A percentile compares a stretch with the other conserved stretches of the same genome.
These are phyloP conservation scores for Calonectria multiphialidica DNA, from an alignment of 2,329 filamentous ascomycete species.

Conservation along the genomic window DNA sequence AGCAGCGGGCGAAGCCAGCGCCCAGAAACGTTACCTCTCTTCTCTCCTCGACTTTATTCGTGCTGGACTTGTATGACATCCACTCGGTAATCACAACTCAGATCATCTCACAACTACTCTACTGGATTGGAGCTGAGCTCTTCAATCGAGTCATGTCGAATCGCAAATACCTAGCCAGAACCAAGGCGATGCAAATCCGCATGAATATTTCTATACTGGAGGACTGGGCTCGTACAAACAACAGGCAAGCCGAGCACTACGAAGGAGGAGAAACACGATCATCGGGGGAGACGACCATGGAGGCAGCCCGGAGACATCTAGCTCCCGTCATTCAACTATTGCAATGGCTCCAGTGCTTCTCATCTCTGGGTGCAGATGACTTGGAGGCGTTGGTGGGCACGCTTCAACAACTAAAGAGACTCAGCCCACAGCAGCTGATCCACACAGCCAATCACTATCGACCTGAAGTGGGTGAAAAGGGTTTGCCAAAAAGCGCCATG, in stretches of 20 bases:
- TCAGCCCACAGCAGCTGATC: constrained; percentile 89
- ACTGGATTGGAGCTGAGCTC: constrained; percentile 95
- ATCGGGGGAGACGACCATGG: constrained; percentile 87
- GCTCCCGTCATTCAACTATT: constrained; percentile 92
- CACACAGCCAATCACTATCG: constrained; percentile 94
- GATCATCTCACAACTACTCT: constrained; percentile 91
- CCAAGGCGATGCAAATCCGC: constrained; percentile 99
- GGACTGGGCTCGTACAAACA: constrained; percentile 95
- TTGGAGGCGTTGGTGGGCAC: constrained; percentile 90
- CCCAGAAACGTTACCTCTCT: constrained; percentile 96
- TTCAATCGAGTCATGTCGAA: constrained; percentile 99
- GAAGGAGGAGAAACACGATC: constrained; percentile 90
- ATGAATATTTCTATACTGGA: constrained; percentile 98
- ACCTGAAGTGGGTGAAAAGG: constrained; percentile 94
- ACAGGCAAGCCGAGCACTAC: constrained; percentile 93
- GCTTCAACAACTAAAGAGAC: constrained; percentile 85
- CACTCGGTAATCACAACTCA: constrained; percentile 96
- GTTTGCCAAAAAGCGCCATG: constrained; percentile 86
- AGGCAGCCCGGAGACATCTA: constrained; percentile 85
- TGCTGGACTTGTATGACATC: constrained; percentile 98
- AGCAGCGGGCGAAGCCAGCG: constrained; percentile 90
- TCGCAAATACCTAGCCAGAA: constrained; percentile 91
- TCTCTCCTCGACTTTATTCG: constrained; percentile 94
- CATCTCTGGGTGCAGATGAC: constrained; percentile 87
- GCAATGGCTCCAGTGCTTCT: constrained; percentile 98